Evolutionary conservation across 176 grass and related monocot genomes (phyloP), one percentile per base, ranked within the genome.

Genomic region (Carex parvula): DNA sequence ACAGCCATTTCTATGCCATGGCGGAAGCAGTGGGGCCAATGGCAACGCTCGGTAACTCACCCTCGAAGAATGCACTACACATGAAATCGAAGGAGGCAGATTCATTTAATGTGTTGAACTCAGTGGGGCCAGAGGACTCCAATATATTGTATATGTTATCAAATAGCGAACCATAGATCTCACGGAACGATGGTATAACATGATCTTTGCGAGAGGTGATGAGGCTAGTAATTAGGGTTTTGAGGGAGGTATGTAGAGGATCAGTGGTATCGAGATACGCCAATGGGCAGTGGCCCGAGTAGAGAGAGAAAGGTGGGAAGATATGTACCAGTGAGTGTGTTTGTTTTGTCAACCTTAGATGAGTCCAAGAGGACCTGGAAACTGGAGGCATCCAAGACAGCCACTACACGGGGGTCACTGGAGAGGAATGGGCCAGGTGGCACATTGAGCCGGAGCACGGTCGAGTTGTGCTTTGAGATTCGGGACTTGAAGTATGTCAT

Each of bases 271-370:
- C 91, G 55, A 94, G 90, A 87, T 90, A 94, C 2, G 92, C 85
- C 41, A 92, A 87, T 11, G 88, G 87, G 16, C 79, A 79, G 89
- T 85, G 73, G 57, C 92, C 88, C 35, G 87, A 89, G 86, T 89
- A 93, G 55, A 98, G 90, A 4, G 46, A 33, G 26, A 60, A 63
- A 1, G 92, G 88, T 4, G 95, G 95, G 95, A 53, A 86, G 6
- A 84, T 20, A 98, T 11, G 92, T 98, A 85, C 90, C 92, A 69
- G 88, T 88, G 68, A 98, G 90, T 21, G 91, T 89, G 89, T 84
- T 85, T 48, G 41, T 30, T 82, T 98, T 98, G 77, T 98, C 90
- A 50, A 98, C 87, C 3, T 1, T n/a, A 30, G 87, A 60, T 9
- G 84, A 83, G 79, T 98, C 92, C 59, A 94, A 81, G 3, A 98